Evolutionary conservation across 768 basidiomycete species (phyloP), one percentile per base, ranked within the genome.

Genomic region (Suillus clintonianus): DNA sequence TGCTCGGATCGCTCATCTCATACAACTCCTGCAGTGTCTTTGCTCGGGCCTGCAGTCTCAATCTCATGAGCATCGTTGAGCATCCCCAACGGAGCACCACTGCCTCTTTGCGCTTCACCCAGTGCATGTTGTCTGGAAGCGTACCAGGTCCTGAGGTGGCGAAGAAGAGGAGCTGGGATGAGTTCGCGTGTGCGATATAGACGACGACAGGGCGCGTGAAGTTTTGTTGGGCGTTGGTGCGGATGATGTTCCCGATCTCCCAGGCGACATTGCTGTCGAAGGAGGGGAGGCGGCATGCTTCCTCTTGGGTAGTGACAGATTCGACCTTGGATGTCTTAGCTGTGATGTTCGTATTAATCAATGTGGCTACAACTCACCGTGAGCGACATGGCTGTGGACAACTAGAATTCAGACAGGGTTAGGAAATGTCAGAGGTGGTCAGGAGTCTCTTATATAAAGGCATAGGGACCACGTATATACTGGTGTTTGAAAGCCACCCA

Each of bases 251-350:
- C 15, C 77, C 77, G 30, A 78, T 55, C 34, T 71, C 71, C 73
- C 77, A 78, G 1, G 77, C 77, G 50, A 76, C 75, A 55, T 72
- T 66, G 30, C 71, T 70, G 56, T 76, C 70, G 64, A 77, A 77
- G 0, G 68, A 27, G 1, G 64, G 65, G 64, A 78, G 75, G 1
- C 67, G 53, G 45, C 74, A 70, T 11, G 66, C 63, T 10, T 68
- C 54, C 47, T 78, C 77, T 53, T 77, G 61, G 5, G 70, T 62
- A 34, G 60, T 61, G 59, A 76, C 48, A 4, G 62, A 55, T 36
- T 68, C 66, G 51, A 75, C n/a, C 68, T 72, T 41, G 32, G 13
- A 19, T 39, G 37, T 6, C 15, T 34, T n/a, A 43, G 27, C 32
- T 14, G 22, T 48, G 19, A 41, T 30, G 43, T 15, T 24, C 27